Evolutionary conservation across 2,329 filamentous ascomycete genomes (phyloP).

Genomic region (Fusarium compactum): DNA sequence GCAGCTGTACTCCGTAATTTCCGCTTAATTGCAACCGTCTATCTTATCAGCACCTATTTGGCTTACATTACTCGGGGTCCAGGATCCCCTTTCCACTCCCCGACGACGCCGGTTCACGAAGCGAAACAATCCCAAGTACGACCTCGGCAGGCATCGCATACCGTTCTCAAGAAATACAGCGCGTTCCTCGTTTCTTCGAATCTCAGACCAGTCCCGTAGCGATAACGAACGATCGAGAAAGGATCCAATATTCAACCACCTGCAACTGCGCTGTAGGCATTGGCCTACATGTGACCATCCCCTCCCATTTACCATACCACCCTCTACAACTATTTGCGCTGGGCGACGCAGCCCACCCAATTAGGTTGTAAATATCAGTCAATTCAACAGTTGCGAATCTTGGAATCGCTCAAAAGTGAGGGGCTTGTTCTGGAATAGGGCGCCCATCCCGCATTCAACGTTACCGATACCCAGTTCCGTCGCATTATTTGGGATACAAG

Average conservation of each 20-base stretch:
- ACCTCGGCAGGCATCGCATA: constrained; percentile 32
- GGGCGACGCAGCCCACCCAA: constrained; percentile 42
- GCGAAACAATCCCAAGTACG: constrained; percentile 33
- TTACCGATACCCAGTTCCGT: constrained; percentile 33
- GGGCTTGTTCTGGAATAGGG: constrained; percentile 39
- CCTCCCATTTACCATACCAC: constrained; percentile 41
- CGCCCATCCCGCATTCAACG: constrained; percentile 43
- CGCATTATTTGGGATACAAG: constrained; percentile 44
- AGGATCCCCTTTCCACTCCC: constrained; percentile 46
- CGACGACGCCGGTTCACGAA: constrained; percentile 44
- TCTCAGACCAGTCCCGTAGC: constrained; percentile 5
- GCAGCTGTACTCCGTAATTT: constrained; percentile 38
- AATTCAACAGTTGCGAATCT: constrained; percentile 20
- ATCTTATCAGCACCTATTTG: constrained; percentile 43
- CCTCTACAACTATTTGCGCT: constrained; percentile 41
- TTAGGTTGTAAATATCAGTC: constrained; percentile 39
- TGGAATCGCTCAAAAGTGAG: constrained; percentile 41
- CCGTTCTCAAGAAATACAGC: constrained; percentile 4
- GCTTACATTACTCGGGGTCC: constrained; percentile 44
- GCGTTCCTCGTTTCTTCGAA: not conserved
- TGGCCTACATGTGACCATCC: constrained; percentile 47
- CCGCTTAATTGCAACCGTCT: constrained; percentile 45
- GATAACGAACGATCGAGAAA: constrained; percentile 29
- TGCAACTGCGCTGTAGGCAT: constrained; percentile 28
- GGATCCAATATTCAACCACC: constrained; percentile 37